Evolutionary conservation across 768 basidiomycete genomes (phyloP).

Genomic region (Tricholoma sp.): DNA sequence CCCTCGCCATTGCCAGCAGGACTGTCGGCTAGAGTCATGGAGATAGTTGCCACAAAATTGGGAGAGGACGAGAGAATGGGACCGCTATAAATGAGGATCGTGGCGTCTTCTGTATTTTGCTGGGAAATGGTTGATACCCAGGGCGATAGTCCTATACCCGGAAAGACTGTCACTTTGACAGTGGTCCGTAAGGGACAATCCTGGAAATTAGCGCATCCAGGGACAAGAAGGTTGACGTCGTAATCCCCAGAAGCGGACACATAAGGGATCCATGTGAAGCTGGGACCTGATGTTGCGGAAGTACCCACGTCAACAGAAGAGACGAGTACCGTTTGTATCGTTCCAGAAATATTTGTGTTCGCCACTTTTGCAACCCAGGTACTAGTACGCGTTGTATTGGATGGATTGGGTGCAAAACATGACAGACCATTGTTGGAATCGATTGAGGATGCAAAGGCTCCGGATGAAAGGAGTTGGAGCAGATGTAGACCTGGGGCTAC

Average conservation of each 20-base stretch:
- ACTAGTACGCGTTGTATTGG: conserved; percentile 63
- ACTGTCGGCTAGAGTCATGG: conserved; percentile 62
- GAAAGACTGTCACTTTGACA: conserved; percentile 80
- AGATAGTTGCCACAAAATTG: conserved; percentile 68
- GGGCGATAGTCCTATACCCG: conserved; percentile 60
- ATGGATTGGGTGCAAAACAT: conserved; percentile 75
- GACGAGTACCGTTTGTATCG: conserved; percentile 68
- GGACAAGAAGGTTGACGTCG: conserved; percentile 76
- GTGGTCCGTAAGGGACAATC: conserved; percentile 79
- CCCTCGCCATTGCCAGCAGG: conserved; percentile 60
- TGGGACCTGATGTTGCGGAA: conserved; percentile 55
- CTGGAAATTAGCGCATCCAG: conserved; percentile 77
- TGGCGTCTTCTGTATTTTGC: conserved; percentile 57
- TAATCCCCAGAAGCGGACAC: conserved; percentile 89
- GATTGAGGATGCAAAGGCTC: conserved; percentile 81
- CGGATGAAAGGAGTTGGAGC: conserved; percentile 88
- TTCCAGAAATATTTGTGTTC: conserved; percentile 74
- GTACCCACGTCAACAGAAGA: conserved; percentile 65
- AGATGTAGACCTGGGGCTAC: conserved; percentile 79
- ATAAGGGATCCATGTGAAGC: conserved; percentile 86
- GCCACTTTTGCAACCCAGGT: conserved; percentile 61
- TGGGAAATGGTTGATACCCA: conserved; percentile 72
- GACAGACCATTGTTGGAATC: conserved; percentile 53
- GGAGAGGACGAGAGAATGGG: conserved; percentile 72
- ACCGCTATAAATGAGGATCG: conserved; percentile 69